Evolutionary conservation across 495 filamentous ascomycete genomes (phyloP), one percentile per base, ranked within the genome.

Genomic region (Penicillium ochrochloron): DNA sequence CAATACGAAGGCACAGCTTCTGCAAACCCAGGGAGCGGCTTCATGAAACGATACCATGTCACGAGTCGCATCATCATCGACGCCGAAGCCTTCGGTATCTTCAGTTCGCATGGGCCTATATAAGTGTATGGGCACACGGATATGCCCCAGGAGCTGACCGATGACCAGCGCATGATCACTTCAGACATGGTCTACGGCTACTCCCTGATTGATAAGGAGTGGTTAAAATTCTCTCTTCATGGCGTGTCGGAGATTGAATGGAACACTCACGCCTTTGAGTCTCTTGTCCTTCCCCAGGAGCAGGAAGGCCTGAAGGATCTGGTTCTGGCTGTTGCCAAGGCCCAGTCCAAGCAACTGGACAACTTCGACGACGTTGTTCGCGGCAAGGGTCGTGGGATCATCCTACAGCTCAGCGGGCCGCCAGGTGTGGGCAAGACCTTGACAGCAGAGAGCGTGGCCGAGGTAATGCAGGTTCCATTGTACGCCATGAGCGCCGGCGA

Each of bases 61-160:
- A 81, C 83, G 52, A 79, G 81, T 54, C 80, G 85, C 17, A 78
- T 88, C 42, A 82, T 89, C 60, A 79, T 87, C 37, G 86, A 88
- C 62, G 75, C 79, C 0, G 78, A 76, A n/a, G 75, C 70, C 15
- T 76, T 72, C 56, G 68, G 66, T 17, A 60, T 64, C 4, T 82
- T 83, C 69, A 76, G 80, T 48, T 73, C 79, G 0, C 63, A 65
- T 57, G 58, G 68, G 31, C 51, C 68, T 9, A 48, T 80, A 21
- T 58, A 37, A 34, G 63, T 80, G 19, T 53, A 39, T 29, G 52
- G n/a, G 0, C 27, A 57, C 0, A 56, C 59, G 14, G 57, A 57
- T 11, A 27, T 62, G 2, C 27, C 57, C 5, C 55, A 56, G 8
- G 53, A 62, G 14, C 46, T 73, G 19, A 42, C 31, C 3, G 70